Evolutionary conservation across 1,139 yeast species (phyloP).

Genomic region (Debaryomyces sp.): DNA sequence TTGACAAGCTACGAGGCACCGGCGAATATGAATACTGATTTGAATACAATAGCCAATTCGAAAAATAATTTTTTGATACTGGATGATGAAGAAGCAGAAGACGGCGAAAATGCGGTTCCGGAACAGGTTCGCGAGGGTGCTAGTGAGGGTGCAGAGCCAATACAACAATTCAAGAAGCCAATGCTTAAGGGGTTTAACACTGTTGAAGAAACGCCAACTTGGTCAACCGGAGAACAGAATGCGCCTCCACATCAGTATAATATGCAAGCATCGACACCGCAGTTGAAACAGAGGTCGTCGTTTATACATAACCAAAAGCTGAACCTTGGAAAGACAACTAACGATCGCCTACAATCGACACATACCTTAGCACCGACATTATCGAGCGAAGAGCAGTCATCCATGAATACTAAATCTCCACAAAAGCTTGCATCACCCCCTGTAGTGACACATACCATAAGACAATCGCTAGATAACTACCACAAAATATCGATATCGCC

Average conservation of each 20-base stretch:
- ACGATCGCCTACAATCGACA: conserved; percentile 26
- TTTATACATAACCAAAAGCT: conserved; percentile 7
- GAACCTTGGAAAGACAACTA: conserved; percentile 9
- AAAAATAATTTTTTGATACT: conserved; percentile 19
- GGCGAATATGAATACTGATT: conserved; percentile 18
- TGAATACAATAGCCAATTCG: conserved; percentile 15
- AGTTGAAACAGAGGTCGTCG: conserved; percentile 23
- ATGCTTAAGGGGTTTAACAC: conserved; percentile 18
- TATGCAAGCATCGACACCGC: conserved; percentile 41
- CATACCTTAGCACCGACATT: conserved; percentile 21
- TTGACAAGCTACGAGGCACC: conserved; percentile 61
- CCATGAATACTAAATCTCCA: conserved; percentile 10
- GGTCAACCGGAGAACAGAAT: conserved; percentile 38
- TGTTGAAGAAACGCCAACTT: conserved; percentile 42
- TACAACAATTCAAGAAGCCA: conserved; percentile 25
- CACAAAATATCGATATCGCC: conserved; percentile 42
- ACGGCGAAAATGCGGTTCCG: conserved; percentile 14
- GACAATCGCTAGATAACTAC: conserved; percentile 40
- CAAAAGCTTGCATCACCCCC: conserved; percentile 14
- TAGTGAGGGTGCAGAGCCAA: conserved; percentile 7
- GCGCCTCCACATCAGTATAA: conserved; percentile 16
- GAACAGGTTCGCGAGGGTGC: conserved; percentile 8
- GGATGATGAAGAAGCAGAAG: conserved; percentile 20
- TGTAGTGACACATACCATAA: conserved; percentile 26
- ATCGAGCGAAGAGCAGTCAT: conserved; percentile 13